Evolutionary conservation across 1,284 basidiomycete species (phyloP).

Genomic region (Tylopilus sp.): DNA sequence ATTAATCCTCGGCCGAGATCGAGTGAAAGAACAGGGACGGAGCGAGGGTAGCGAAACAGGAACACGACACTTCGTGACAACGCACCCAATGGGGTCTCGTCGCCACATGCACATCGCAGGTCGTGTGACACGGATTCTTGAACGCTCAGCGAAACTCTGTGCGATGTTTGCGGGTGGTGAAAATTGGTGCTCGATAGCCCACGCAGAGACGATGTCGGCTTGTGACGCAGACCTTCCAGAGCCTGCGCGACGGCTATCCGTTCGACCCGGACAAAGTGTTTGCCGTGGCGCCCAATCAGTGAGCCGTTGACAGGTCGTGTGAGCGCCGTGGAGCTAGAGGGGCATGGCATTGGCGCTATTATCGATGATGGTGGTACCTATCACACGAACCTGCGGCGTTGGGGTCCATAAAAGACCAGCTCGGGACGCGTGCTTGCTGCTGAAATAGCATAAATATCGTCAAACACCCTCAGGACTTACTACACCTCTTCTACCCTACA

Average conservation of each 20-base stretch:
- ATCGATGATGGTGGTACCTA: not conserved
- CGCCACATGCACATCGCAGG: conserved; percentile 3
- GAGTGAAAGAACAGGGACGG: not conserved
- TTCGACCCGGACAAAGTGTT: not conserved
- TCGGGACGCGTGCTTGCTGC: not conserved
- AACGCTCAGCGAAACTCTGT: not conserved
- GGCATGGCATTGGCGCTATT: not conserved
- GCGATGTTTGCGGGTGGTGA: not conserved
- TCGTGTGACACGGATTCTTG: conserved; percentile 18
- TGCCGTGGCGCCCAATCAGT: not conserved
- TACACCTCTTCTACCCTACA: not conserved
- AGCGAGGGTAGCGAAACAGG: conserved; percentile 4
- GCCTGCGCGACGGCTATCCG: not conserved
- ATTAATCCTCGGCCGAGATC: conserved; percentile 1
- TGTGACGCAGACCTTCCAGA: not conserved
- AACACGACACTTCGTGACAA: not conserved
- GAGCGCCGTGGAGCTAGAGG: conserved; percentile 7
- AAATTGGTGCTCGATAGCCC: not conserved
- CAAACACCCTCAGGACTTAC: conserved; percentile 8
- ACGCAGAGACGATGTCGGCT: not conserved
- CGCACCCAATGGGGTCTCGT: not conserved
- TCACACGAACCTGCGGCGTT: not conserved
- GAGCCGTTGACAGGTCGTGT: conserved; percentile 15
- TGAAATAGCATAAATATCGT: conserved; percentile 14
- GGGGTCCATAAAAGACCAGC: conserved; percentile 7